Evolutionary conservation across 23 red algal genomes (phyloP).

Genomic region (Gracilaria domingensis): DNA sequence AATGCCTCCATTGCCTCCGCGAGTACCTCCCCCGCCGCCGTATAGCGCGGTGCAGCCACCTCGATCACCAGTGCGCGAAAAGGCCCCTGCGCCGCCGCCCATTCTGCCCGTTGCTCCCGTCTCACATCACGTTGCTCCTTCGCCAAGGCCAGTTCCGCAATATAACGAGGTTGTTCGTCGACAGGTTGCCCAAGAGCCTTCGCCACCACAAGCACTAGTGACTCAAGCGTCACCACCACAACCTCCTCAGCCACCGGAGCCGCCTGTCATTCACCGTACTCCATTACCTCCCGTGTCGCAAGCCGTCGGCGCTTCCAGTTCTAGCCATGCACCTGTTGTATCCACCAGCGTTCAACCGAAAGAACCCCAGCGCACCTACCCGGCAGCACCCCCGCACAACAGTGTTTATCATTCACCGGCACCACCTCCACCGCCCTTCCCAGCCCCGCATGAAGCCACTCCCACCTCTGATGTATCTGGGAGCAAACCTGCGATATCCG

Average conservation of each 20-base stretch:
- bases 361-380: neutral
- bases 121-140: neutral
- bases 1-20: constrained; percentile 36
- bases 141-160: neutral
- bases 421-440: constrained; percentile 29
- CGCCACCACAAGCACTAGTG: neutral
- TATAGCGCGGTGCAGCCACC: constrained; percentile 19
- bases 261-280: neutral
- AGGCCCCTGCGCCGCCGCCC: constrained; percentile 20
- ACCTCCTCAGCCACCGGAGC: neutral
- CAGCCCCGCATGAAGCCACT: constrained; percentile 3
- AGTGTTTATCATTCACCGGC: neutral
- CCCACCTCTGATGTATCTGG: neutral
- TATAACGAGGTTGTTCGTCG: neutral
- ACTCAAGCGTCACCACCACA: neutral
- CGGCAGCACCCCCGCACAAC: neutral
- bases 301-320: too few species aligned
- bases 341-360: neutral
- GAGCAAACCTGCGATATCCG: too few species aligned
- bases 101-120: neutral
- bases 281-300: neutral
- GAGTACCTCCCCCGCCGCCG: constrained; percentile 44
- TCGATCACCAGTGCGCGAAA: neutral
- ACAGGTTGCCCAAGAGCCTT: neutral
- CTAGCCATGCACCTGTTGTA: neutral